Base-by-base conservation (phyloP, 768 basidiomycete species). In the Cystobasidiopsis lactophilus region DNA sequence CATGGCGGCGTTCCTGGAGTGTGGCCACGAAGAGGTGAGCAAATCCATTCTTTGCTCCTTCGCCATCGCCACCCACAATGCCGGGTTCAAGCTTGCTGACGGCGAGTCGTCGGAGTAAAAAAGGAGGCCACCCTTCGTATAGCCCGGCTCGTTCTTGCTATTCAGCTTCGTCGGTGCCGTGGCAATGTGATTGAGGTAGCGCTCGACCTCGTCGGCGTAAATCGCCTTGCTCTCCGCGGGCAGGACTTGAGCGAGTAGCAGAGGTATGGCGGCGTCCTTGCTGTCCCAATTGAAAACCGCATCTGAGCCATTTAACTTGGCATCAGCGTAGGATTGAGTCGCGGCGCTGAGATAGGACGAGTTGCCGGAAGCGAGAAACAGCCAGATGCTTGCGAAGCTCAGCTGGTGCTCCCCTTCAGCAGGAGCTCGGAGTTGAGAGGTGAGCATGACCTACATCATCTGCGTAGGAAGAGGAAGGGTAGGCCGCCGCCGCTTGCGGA, bases 211-310 rank as follows among this genome's bases (percentile, higher is more conserved):
- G 4, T 26, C 5, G 10, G 23, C 16, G 14, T 30, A 47, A 10
- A 16, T 13, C 11, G 14, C 21, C 24, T 23, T 14, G 16, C 7
- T 35, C 7, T 35, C 16, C 10, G 23, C n/a, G 14, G 45, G 45
- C 29, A 47, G 30, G n/a, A 29, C 14, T 27, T 47, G 45, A 10
- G 5, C 18, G 7, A 47, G 24, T 11, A 47, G n/a, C 10, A 47
- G 14, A 7, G 45, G 45, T 9, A 85, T 62, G 2, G 78, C 88
- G 1, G 84, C 80, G 1, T 74, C 75, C 65, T 83, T 81, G 2
- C 76, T 74, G 63, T 88, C 88, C 88, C 88, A 95, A 64, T 88
- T 88, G 67, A 86, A 82, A 4, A 80, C 77, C 2, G 70, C 66
- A 41, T 77, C 67, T 31, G 72, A 68, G 1, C 70, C 70, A 2